These are phyloP conservation scores for Diaporthe eres DNA, from an alignment of 2,329 filamentous ascomycete genomes.

Conservation along the genomic window DNA sequence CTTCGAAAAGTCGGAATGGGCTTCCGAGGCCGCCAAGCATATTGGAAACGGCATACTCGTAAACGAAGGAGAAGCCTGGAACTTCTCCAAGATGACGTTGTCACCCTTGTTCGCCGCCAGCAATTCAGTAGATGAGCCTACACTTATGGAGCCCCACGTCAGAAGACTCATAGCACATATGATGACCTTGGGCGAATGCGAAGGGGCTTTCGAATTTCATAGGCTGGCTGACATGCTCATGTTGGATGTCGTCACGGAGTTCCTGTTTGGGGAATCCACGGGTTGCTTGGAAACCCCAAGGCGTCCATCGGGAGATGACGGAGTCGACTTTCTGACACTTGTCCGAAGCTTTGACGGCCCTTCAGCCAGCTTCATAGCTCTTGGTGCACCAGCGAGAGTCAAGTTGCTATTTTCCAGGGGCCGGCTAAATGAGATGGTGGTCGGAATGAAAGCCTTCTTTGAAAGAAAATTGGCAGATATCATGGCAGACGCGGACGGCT, in stretches of 20 bases:
- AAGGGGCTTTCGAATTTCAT: slow-evolving; percentile 34
- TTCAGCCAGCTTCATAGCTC: slow-evolving; percentile 34
- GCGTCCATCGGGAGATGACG: slow-evolving; percentile 1
- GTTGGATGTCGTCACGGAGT: slow-evolving; percentile 40
- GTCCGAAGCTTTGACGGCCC: slow-evolving; percentile 40
- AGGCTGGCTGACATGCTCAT: slow-evolving; percentile 35
- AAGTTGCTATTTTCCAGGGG: slow-evolving; percentile 20
- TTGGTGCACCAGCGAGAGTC: slow-evolving; percentile 36
- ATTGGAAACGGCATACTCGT: slow-evolving; percentile 38
- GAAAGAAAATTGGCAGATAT: slow-evolving; percentile 30
- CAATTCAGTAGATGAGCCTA: slow-evolving; percentile 24
- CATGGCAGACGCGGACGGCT: slow-evolving; percentile 10
- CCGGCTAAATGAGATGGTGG: slow-evolving; percentile 29
- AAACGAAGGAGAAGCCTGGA: slow-evolving; percentile 40
- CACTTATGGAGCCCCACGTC: slow-evolving; percentile 37
- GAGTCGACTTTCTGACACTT: slow-evolving; percentile 28
- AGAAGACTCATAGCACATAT: slow-evolving; percentile 29
- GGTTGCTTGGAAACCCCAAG: slow-evolving; percentile 1
- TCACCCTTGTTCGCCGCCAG: slow-evolving; percentile 33
- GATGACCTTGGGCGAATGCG: background rate
- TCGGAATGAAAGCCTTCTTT: slow-evolving; percentile 41
- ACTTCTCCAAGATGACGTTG: slow-evolving; percentile 27
- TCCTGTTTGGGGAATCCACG: slow-evolving; percentile 40
- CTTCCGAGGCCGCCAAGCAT: slow-evolving; percentile 37
- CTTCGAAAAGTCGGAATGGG: slow-evolving; percentile 39